phyloP scores from a whole-genome alignment of 1,139 yeast species.

The Spencermartinsiella ligniputridi region DNA sequence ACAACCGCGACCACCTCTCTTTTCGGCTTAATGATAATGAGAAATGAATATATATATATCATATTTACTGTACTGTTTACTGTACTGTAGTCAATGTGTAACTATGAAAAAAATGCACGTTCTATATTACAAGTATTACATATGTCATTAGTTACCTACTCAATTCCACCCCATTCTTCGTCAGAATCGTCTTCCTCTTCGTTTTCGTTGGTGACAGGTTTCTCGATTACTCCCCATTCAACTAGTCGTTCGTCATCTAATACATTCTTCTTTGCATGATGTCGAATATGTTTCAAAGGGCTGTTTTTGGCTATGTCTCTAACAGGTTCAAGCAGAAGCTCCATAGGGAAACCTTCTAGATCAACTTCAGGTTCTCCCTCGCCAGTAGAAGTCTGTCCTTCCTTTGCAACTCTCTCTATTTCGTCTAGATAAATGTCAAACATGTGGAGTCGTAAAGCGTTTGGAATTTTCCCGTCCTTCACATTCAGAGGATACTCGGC shows the following conservation, averaged over 20 bases:
- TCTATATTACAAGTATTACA: too few relatives aligned
- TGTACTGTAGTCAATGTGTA: too few relatives aligned
- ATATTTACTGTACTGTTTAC: too few relatives aligned
- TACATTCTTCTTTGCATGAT: constrained; percentile 61
- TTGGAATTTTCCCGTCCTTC: constrained; percentile 48
- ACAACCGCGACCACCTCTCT: too few relatives aligned
- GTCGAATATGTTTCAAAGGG: constrained; percentile 59
- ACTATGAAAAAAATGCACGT: too few relatives aligned
- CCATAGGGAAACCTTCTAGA: constrained; percentile 47
- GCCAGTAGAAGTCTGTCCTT: constrained; percentile 30
- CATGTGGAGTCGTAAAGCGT: constrained; percentile 79
- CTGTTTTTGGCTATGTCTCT: constrained; percentile 46
- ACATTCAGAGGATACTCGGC: constrained; percentile 32
- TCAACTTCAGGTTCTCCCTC: constrained; percentile 13
- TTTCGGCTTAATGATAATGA: too few relatives aligned
- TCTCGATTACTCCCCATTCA: constrained; percentile 58
- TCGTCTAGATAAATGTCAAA: constrained; percentile 85
- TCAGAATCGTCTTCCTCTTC: constrained; percentile 34
- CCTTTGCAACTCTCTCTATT: constrained; percentile 61
- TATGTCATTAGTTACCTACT: too few relatives aligned
- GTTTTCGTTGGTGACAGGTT: constrained; percentile 33
- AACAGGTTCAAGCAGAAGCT: constrained; percentile 55
- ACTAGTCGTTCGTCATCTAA: constrained; percentile 58
- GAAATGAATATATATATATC: too few relatives aligned
- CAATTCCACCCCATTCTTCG: constrained; percentile 54